Evolutionary conservation across 805 yeast genomes (phyloP), one percentile per base, ranked within the genome.

Genomic region (Wickerhamiella parazyma): DNA sequence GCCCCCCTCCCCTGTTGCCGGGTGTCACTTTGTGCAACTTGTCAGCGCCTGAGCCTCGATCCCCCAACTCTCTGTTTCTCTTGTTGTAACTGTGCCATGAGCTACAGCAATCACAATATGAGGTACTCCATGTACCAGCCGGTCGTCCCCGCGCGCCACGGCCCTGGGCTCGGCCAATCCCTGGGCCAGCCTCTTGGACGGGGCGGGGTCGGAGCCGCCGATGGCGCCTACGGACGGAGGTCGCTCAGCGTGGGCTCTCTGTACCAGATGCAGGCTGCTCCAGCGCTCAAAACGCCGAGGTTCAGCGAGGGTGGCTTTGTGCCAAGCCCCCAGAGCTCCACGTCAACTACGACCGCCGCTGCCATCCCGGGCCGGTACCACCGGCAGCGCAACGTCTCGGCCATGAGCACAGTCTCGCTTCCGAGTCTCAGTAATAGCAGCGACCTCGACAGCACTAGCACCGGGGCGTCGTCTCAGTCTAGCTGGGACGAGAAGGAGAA

Each of bases 311-410:
- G 20, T 19, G 41, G 41, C 19, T 38, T 38, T n/a, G 35, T 28
- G 16, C 41, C 41, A 12, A 11, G 21, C n/a, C 11, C 21, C n/a
- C 17, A 8, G 3, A 33, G 35, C 35, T 4, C 35, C 21, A 33
- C 17, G 7, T 17, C 35, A 16, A 11, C 41, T 12, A 7, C 35
- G 3, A n/a, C 34, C 6, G 20, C 41, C 10, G 26, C 42, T 8
- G 42, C 41, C n/a, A 42, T 46, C 2, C 49, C 49, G 16, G 46
- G 39, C 14, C 38, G 50, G 14, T 47, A 47, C 34, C 50, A 47
- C 33, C 50, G 50, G 12, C 38, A 38, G 29, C 42, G 45, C 22
- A 43, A 41, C 16, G 36, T 39, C 1, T 8, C 22, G 3, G 36
- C 35, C 18, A 28, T 41, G n/a, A 26, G 37, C 25, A 33, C 46